Evolutionary conservation across 2,329 filamentous ascomycete species (phyloP), one percentile per base, ranked within the genome.

Genomic region (Sarocladium brachiariae): DNA sequence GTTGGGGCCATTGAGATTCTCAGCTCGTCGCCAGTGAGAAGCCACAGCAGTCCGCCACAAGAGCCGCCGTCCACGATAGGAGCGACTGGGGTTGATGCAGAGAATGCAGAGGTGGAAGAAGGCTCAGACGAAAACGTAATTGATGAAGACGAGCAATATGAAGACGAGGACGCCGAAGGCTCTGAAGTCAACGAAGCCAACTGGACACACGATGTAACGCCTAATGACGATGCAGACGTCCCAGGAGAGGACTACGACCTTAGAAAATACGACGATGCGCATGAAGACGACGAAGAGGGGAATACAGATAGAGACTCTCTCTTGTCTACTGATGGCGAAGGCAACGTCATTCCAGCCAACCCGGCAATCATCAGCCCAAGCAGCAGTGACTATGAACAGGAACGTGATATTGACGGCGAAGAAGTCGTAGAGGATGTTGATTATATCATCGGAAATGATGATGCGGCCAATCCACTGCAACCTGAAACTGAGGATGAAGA

Each of bases 171-270:
- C n/a, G 39, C 21, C 49, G 37, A 54, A 51, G 55, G 49, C 27
- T 51, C 41, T 51, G 50, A 43, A 49, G 41, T 50, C 47, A 46
- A 30, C 37, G 53, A 55, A 24, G 37, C 35, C 23, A 54, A 56
- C 16, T 43, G 49, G 19, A 52, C 33, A 43, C 37, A 48, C 37
- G 59, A 58, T 50, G 54, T 54, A 38, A 60, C 59, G 41, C 55
- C 59, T 41, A 54, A 53, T 18, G 59, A 64, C 48, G 60, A 57
- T 16, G 58, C 59, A 1, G 62, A 65, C 14, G 51, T 59, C 18
- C 55, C 58, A 31, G 64, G 65, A 11, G 63, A 67, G 27, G 65
- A 66, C 50, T 66, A 66, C 23, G 63, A 67, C 41, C 54, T 66
- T 24, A 54, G 63, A 45, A 65, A 65, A 34, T 66, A 66, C 50